These are phyloP conservation scores for Nemophila menziesii DNA, from an alignment of 257 asterid genomes.

Conservation along the genomic window DNA sequence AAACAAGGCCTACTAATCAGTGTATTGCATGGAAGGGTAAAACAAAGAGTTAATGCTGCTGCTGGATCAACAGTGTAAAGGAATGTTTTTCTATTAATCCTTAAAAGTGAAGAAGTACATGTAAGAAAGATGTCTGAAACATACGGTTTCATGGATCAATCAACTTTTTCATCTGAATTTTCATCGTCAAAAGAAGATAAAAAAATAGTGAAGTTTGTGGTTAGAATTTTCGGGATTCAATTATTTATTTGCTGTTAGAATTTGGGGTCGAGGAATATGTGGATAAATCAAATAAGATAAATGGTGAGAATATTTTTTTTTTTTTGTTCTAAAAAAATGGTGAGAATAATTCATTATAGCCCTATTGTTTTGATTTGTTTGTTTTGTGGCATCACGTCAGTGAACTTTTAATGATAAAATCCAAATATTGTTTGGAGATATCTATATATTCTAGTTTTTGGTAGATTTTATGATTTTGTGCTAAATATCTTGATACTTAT, in stretches of 20 bases:
- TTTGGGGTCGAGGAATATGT: no score
- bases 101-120: no score
- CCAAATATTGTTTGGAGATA: background rate
- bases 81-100: no score
- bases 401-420: no score
- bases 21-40: constrained; percentile 65
- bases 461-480: no score
- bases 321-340: background rate
- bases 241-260: background rate
- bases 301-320: background rate
- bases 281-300: background rate
- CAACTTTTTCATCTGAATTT: no score
- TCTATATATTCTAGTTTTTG: no score
- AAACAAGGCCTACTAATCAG: constrained; percentile 71
- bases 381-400: background rate
- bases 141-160: no score
- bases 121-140: no score
- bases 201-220: background rate
- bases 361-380: background rate
- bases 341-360: background rate
- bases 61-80: no score
- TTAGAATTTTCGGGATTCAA: background rate
- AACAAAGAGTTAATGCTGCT: constrained; percentile 13
- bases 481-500: no score
- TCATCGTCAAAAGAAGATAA: background rate